phyloP scores from a whole-genome alignment of 148 eudicot genomes.

The Rhododendron mucronatum region DNA sequence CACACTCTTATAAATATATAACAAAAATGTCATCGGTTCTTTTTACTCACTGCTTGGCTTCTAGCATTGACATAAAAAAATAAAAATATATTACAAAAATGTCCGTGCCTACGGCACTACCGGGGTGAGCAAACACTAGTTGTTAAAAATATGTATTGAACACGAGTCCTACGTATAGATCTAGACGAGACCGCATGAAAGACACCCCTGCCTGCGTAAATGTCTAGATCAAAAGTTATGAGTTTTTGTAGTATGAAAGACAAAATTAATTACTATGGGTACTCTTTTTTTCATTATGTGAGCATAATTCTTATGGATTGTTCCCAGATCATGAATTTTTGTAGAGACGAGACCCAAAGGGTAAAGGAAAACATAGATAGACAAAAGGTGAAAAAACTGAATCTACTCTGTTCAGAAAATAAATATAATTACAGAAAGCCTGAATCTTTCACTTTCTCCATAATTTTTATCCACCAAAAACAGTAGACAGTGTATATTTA shows the following conservation, averaged over 20 bases:
- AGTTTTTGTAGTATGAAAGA: no score
- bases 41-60: no score
- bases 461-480: neutral
- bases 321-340: neutral
- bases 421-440: no score
- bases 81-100: no score
- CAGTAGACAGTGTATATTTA: neutral
- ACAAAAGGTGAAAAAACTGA: neutral
- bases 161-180: neutral
- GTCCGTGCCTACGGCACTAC: no score
- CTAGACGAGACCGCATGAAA: neutral
- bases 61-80: no score
- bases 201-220: neutral
- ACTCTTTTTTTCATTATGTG: neutral
- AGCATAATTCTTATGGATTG: no score
- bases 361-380: neutral
- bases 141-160: no score
- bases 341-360: neutral
- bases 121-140: no score
- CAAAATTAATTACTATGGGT: no score
- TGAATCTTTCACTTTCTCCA: neutral
- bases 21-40: no score
- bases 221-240: neutral
- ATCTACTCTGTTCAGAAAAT: neutral
- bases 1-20: no score